Conservation (phyloP, 2,329 filamentous ascomycete species). For the Aspergillus novoparasiticus region DNA sequence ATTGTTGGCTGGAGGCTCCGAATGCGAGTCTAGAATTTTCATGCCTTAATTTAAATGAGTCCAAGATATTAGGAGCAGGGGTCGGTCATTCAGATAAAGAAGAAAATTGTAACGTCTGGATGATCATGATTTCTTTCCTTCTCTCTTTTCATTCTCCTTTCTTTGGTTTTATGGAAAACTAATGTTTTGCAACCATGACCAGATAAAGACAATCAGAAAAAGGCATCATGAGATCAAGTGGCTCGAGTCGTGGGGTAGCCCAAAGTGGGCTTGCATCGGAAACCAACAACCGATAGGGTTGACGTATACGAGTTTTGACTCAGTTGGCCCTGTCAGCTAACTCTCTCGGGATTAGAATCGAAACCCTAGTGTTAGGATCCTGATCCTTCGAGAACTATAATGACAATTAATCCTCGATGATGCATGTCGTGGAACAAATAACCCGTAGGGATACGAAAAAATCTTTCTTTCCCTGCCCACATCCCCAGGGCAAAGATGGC, state of each 20-base stretch:
- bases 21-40: not conserved
- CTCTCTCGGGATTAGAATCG: not conserved
- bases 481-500: not conserved
- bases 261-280: not conserved
- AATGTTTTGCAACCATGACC: not conserved
- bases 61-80: not conserved
- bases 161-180: not conserved
- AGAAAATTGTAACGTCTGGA: not conserved
- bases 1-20: not conserved
- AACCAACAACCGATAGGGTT: not conserved
- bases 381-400: not conserved
- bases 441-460: not conserved
- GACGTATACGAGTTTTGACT: not conserved
- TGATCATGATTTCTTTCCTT: not conserved
- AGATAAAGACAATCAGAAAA: not conserved
- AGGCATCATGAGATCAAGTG: not conserved
- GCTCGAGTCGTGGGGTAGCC: not conserved
- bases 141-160: not conserved
- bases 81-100: not conserved
- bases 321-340: not conserved
- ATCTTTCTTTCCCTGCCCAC: not conserved
- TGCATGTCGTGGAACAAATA: not conserved
- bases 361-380: not conserved
- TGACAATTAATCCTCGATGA: not conserved
- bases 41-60: not conserved